Evolutionary conservation across 1,139 yeast genomes (phyloP).

Genomic region (Trichomonascaceae sp.): DNA sequence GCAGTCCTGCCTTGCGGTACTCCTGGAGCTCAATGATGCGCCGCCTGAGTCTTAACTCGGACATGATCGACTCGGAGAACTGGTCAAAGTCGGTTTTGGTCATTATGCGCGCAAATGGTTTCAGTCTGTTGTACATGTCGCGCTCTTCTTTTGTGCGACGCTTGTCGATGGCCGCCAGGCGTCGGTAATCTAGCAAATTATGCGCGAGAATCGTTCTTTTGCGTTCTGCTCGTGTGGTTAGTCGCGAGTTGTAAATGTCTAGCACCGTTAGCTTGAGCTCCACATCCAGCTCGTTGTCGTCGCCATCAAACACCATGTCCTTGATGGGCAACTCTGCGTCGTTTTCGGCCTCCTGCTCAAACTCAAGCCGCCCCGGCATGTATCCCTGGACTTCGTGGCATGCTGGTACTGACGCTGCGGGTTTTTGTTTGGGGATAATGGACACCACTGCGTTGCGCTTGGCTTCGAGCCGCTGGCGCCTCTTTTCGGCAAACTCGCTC

Average conservation of each 20-base stretch:
- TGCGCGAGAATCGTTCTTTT: conserved; percentile 72
- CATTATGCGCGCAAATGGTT: conserved; percentile 72
- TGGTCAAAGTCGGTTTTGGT: conserved; percentile 67
- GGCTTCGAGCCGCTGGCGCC: conserved; percentile 60
- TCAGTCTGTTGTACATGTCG: conserved; percentile 58
- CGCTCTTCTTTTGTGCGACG: conserved; percentile 81
- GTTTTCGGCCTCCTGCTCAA: conserved; percentile 91
- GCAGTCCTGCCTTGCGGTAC: conserved; percentile 84
- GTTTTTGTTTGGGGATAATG: conserved; percentile 63
- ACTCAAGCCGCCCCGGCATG: conserved; percentile 97
- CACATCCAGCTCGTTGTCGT: conserved; percentile 76
- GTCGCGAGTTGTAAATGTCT: conserved; percentile 78
- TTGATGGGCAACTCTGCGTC: conserved; percentile 92
- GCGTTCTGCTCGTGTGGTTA: conserved; percentile 86
- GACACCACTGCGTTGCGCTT: conserved; percentile 43
- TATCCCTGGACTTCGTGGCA: conserved; percentile 96
- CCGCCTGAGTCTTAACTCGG: conserved; percentile 66
- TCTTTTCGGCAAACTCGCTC: conserved; percentile 50
- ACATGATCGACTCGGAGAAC: conserved; percentile 57
- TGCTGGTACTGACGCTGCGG: conserved; percentile 84
- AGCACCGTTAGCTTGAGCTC: conserved; percentile 78
- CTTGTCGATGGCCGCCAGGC: conserved; percentile 63
- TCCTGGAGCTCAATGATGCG: conserved; percentile 83
- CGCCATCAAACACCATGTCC: conserved; percentile 91
- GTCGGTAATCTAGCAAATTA: conserved; percentile 69